Percentiles rank a stretch among this genome's conserved stretches.
Evolutionary conservation across 2,329 filamentous ascomycete genomes (phyloP).

Genomic region (Cercospora beticola): DNA sequence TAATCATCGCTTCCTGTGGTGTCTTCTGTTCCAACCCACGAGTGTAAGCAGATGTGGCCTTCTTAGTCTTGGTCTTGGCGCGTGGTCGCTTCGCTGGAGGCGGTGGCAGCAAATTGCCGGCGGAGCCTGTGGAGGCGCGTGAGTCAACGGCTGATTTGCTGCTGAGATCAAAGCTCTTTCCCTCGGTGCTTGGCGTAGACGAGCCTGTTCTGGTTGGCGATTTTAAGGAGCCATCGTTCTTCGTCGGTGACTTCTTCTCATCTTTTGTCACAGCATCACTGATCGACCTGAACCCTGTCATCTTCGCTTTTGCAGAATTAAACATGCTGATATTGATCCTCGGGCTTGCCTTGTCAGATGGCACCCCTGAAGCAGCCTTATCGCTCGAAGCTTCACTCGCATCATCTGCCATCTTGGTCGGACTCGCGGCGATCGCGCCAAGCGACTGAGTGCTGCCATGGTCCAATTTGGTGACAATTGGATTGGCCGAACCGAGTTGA

Average conservation of each 20-base stretch:
- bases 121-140: constrained; percentile 46
- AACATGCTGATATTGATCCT: constrained; percentile 39
- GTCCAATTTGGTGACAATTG: constrained; percentile 59
- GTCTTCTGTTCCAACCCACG: constrained; percentile 78
- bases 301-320: constrained; percentile 43
- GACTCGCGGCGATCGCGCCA: constrained; percentile 25
- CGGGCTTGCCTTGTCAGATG: constrained; percentile 25
- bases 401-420: constrained; percentile 24
- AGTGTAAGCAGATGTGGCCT: constrained; percentile 91
- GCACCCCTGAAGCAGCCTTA: constrained; percentile 15
- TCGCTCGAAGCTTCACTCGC: constrained; percentile 51
- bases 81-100: constrained; percentile 30
- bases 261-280: constrained; percentile 67
- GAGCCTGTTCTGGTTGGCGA: constrained; percentile 78
- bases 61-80: constrained; percentile 61
- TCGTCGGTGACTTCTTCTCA: constrained; percentile 45
- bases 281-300: constrained; percentile 75
- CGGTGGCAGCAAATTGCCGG: constrained; percentile 38
- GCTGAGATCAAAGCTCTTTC: constrained; percentile 37
- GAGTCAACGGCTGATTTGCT: constrained; percentile 40
- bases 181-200: constrained; percentile 62
- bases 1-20: constrained; percentile 78
- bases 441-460: constrained; percentile 44
- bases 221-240: constrained; percentile 45
- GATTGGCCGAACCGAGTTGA: constrained; percentile 48